Base-by-base conservation (phyloP, 148 eudicot species). In the Rhododendron kiyosumense region DNA sequence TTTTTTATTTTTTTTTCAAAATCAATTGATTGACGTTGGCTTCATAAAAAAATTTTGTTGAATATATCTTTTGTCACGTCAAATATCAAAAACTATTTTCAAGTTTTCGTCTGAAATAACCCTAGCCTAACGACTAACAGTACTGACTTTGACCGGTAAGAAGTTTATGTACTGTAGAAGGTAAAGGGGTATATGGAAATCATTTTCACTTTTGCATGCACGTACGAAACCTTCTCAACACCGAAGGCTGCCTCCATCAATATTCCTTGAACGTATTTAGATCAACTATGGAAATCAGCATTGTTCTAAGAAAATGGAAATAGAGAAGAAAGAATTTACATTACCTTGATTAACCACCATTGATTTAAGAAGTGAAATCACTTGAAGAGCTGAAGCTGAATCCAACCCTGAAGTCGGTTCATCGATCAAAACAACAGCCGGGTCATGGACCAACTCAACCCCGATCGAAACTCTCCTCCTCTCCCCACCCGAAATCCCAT, bases 321-420 rank as follows among this genome's bases (percentile, higher is more conserved):
- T 59, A 59, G 0, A 59, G 65, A 59, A 59, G 26, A 59, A 22
- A 30, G 7, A 69, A 14, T 1, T 71, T 5, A 32, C 41, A 32
- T 71, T 71, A 71, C 76, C 95, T 87, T 92, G 96, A 73, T 84
- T 90, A 17, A 86, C 85, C 12, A 73, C 98, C 97, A 95, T 93
- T 14, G 91, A 85, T 83, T 93, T 94, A 3, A 96, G 95, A 84
- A 95, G 85, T 7, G 89, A 74, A n/a, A 96, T 81, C 3, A 97
- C 92, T 73, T 95, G 94, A 82, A 97, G 92, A 36, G 99, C 99
- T 10, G 98, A 95, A 7, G 89, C 90, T 1, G 99, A 97, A 85
- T 97, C 99, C 85, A 97, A 82, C 32, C 99, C 99, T 0, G 98
- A 94, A 71, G 99, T 97, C 28, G 98, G 98, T 90, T 97, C 99